Evolutionary conservation across 2,329 filamentous ascomycete species (phyloP).

Genomic region (Fusarium sp.): DNA sequence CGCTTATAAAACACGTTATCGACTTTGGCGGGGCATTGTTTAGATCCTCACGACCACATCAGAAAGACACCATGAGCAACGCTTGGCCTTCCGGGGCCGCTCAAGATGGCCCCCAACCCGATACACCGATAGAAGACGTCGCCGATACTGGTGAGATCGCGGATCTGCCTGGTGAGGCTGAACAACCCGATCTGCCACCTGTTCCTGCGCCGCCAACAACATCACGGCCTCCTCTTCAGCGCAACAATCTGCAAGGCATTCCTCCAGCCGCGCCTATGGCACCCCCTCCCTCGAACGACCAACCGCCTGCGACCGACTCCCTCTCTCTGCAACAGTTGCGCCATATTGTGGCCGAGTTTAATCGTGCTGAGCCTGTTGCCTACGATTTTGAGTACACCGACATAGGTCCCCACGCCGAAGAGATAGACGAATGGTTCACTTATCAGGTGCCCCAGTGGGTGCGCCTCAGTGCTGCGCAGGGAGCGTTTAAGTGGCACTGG

Average conservation of each 20-base stretch:
- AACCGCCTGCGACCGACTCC: constrained; percentile 69
- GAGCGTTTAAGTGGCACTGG: constrained; percentile 84
- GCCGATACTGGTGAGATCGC: constrained; percentile 56
- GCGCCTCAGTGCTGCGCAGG: constrained; percentile 79
- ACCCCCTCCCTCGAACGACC: constrained; percentile 44
- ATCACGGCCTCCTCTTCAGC: constrained; percentile 45
- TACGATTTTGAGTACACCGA: constrained; percentile 91
- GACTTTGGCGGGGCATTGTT: constrained; percentile 44
- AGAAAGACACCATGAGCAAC: constrained; percentile 57
- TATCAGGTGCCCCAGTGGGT: constrained; percentile 89
- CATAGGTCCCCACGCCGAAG: constrained; percentile 79
- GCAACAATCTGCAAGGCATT: constrained; percentile 46
- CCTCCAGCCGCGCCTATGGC: constrained; percentile 47
- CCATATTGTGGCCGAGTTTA: constrained; percentile 79
- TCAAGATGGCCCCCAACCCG: constrained; percentile 48
- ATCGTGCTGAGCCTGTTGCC: constrained; percentile 73
- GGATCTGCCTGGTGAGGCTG: constrained; percentile 50
- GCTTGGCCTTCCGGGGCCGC: constrained; percentile 56
- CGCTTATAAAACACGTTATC: no score
- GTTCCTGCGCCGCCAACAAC: constrained; percentile 45
- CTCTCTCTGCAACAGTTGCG: constrained; percentile 80
- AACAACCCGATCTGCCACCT: constrained; percentile 53
- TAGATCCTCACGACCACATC: constrained; percentile 31
- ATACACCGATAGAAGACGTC: constrained; percentile 52
- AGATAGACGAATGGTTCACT: constrained; percentile 97